Conservation (phyloP, 73 alveolate species). For the Symbiodinium pilosum region DNA sequence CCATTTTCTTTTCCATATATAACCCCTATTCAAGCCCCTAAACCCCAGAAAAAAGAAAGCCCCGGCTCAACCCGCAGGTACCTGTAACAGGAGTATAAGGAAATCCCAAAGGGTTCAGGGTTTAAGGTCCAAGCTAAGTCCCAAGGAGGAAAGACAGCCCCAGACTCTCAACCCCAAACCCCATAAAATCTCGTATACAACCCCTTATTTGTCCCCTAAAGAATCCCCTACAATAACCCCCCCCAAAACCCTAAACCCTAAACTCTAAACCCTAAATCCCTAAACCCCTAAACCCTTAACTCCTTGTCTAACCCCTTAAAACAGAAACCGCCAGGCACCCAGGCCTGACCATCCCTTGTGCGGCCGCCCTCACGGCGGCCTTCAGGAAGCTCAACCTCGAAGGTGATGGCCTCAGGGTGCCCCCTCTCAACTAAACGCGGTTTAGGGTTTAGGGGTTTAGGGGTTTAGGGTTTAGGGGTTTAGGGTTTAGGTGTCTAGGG, state of each 20-base stretch:
- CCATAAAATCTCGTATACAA: no score
- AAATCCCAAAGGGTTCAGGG: neutral
- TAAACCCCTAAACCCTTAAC: neutral
- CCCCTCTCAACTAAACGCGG: neutral
- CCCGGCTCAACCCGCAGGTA: no score
- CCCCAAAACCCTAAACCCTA: neutral
- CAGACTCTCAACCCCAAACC: neutral
- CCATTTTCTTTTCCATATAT: no score
- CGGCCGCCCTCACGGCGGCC: conserved; percentile 1
- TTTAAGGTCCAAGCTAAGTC: neutral
- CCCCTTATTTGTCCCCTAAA: neutral
- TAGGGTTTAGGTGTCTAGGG: neutral
- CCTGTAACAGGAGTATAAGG: no score
- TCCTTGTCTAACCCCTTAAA: neutral
- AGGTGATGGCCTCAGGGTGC: neutral
- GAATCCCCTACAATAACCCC: neutral
- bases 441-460: neutral
- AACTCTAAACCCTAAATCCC: neutral
- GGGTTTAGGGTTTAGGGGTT: neutral
- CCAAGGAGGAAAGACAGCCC: no score
- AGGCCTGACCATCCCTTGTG: neutral
- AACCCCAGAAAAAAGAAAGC: no score
- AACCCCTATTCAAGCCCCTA: no score
- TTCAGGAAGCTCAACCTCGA: neutral
- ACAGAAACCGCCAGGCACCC: neutral